Evolutionary conservation across 495 filamentous ascomycete species (phyloP).

Genomic region (Pseudevernia furfuracea): DNA sequence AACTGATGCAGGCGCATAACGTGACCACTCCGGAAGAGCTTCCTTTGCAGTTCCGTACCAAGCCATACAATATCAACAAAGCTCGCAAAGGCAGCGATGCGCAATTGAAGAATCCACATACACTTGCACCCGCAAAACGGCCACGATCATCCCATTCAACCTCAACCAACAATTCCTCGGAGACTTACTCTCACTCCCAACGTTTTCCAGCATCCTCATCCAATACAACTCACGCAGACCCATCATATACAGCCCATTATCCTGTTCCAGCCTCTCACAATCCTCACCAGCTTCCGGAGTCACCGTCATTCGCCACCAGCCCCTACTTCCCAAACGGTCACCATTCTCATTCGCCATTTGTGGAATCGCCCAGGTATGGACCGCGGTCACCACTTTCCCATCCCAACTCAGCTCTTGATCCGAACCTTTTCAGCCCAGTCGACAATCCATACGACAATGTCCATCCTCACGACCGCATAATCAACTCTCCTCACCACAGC

Average conservation of each 20-base stretch:
- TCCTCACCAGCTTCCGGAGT: slow-evolving; percentile 23
- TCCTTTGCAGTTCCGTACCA: slow-evolving; percentile 68
- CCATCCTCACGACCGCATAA: slow-evolving; percentile 17
- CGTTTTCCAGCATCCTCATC: slow-evolving; percentile 24
- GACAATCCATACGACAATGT: slow-evolving; percentile 20
- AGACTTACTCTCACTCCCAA: slow-evolving; percentile 22
- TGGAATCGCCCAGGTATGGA: slow-evolving; percentile 23
- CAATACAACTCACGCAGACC: slow-evolving; percentile 22
- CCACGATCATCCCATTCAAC: slow-evolving; percentile 26
- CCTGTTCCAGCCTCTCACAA: slow-evolving; percentile 23
- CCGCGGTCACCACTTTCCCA: slow-evolving; percentile 24
- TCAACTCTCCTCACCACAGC: slow-evolving; percentile 14
- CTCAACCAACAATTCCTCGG: slow-evolving; percentile 22
- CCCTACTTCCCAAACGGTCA: slow-evolving; percentile 23
- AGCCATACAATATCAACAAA: slow-evolving; percentile 49
- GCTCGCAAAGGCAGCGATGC: slow-evolving; percentile 32
- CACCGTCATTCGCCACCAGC: slow-evolving; percentile 23
- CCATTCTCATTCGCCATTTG: slow-evolving; percentile 22
- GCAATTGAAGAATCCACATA: slow-evolving; percentile 22
- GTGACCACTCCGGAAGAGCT: slow-evolving; percentile 84
- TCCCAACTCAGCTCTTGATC: slow-evolving; percentile 18
- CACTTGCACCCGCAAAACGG: slow-evolving; percentile 23
- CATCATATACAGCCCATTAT: slow-evolving; percentile 25
- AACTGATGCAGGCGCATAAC: slow-evolving; percentile 80
- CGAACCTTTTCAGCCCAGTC: slow-evolving; percentile 22